Evolutionary conservation across 2,329 filamentous ascomycete species (phyloP).

Genomic region (Fusarium coffeatum): DNA sequence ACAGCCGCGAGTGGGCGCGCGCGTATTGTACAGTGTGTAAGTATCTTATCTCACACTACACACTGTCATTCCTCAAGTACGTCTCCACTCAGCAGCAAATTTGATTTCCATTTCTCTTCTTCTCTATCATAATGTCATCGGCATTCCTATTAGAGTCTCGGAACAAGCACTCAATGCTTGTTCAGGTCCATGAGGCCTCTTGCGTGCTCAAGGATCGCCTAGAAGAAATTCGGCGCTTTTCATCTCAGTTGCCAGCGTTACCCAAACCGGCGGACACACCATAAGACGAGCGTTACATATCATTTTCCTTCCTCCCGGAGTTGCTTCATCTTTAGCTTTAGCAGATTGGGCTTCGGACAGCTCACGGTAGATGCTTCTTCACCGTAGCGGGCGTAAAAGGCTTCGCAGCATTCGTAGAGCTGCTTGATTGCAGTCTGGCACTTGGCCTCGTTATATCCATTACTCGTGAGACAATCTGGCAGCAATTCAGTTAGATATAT

Average conservation of each 20-base stretch:
- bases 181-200: slow-evolving; percentile 86
- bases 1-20: slow-evolving; percentile 31
- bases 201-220: slow-evolving; percentile 98
- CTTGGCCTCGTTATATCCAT: slow-evolving; percentile 85
- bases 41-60: neutral
- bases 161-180: slow-evolving; percentile 92
- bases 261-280: slow-evolving; percentile 57
- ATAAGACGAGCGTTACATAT: slow-evolving; percentile 61
- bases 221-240: slow-evolving; percentile 81
- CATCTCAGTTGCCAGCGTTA: slow-evolving; percentile 74
- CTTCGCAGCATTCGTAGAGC: slow-evolving; percentile 92
- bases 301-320: slow-evolving; percentile 57
- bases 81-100: slow-evolving; percentile 44
- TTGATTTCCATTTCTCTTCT: slow-evolving; percentile 50
- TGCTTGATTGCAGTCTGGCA: slow-evolving; percentile 84
- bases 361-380: slow-evolving; percentile 80
- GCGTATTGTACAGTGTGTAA: slow-evolving; percentile 23
- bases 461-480: slow-evolving; percentile 84
- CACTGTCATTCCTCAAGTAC: slow-evolving; percentile 44
- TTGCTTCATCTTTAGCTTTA: slow-evolving; percentile 89
- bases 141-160: slow-evolving; percentile 99
- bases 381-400: slow-evolving; percentile 84
- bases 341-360: slow-evolving; percentile 84
- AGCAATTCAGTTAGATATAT: slow-evolving; percentile 7
- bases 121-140: slow-evolving; percentile 77